phyloP scores from a whole-genome alignment of 192 early-diverging fungal genomes.

The Gaertneriomyces semiglobifer region DNA sequence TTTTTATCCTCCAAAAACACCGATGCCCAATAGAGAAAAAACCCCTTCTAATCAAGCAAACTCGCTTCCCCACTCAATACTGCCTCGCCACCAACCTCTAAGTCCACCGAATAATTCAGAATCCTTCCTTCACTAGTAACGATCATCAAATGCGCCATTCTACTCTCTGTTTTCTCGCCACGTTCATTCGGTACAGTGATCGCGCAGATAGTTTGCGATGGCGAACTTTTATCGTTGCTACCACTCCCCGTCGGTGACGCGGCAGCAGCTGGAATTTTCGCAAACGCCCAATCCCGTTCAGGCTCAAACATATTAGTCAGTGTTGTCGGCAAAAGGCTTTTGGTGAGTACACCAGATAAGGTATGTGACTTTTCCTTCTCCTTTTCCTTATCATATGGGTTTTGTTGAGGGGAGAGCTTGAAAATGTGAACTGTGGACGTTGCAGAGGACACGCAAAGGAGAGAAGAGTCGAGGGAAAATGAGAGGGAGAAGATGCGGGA shows the following conservation, averaged over 20 bases:
- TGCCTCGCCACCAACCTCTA: slow-evolving; percentile 79
- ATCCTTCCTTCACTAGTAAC: slow-evolving; percentile 87
- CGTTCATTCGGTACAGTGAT: slow-evolving; percentile 14
- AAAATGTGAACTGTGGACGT: slow-evolving; percentile 97
- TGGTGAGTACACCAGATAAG: slow-evolving; percentile 16
- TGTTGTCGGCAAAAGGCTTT: slow-evolving; percentile 71
- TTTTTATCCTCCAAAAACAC: no score
- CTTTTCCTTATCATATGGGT: slow-evolving; percentile 3
- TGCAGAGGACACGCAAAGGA: slow-evolving; percentile 82
- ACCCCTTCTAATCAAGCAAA: no score
- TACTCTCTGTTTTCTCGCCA: no score
- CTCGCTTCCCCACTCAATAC: no score
- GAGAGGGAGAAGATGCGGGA: slow-evolving; percentile 88
- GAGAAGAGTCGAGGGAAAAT: slow-evolving; percentile 69
- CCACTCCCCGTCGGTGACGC: background rate
- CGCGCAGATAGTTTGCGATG: slow-evolving; percentile 48
- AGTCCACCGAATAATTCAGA: slow-evolving; percentile 85
- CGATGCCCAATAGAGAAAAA: no score
- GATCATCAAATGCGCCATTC: slow-evolving; percentile 61
- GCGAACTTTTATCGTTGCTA: slow-evolving; percentile 7
- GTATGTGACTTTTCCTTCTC: background rate
- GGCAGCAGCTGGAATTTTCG: slow-evolving; percentile 66
- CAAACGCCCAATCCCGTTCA: slow-evolving; percentile 87
- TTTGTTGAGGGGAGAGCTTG: slow-evolving; percentile 52
- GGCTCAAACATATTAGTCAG: slow-evolving; percentile 94